phyloP scores from a whole-genome alignment of 73 alveolate genomes.

The Blepharisma stoltei region DNA sequence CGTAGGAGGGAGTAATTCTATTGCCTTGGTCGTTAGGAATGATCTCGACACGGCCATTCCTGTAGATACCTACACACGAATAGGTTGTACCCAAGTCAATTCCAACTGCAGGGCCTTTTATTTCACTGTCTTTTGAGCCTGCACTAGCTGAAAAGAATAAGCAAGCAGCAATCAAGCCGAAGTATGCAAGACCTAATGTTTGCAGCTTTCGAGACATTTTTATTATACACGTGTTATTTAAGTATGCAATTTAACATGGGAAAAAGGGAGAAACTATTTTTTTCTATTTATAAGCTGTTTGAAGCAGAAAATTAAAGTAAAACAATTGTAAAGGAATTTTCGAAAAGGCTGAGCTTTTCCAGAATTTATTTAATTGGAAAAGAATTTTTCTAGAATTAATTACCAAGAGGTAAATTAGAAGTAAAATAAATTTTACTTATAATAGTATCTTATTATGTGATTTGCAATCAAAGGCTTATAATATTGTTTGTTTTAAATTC shows the following conservation, averaged over 20 bases:
- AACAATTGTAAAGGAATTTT: no score
- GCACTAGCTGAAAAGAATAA: background rate
- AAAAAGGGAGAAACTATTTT: no score
- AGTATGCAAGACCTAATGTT: background rate
- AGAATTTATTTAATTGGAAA: no score
- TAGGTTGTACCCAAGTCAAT: slow-evolving; percentile 95
- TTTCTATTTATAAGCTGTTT: no score
- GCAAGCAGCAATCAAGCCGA: slow-evolving; percentile 14
- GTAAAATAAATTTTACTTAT: no score
- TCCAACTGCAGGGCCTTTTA: slow-evolving; percentile 95
- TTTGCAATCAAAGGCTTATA: no score
- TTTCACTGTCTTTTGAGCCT: slow-evolving; percentile 32
- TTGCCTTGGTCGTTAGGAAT: slow-evolving; percentile 84
- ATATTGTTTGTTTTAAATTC: no score
- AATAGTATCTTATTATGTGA: no score
- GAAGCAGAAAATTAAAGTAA: no score
- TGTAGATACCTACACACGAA: slow-evolving; percentile 93
- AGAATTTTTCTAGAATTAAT: no score
- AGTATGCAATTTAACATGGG: background rate
- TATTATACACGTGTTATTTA: slow-evolving; percentile 29
- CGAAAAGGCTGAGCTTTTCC: no score
- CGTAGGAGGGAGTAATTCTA: slow-evolving; percentile 95
- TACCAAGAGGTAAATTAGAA: no score
- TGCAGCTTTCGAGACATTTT: slow-evolving; percentile 16
- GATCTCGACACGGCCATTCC: slow-evolving; percentile 86